Evolutionary conservation across 176 grass and related monocot species (phyloP).

Genomic region (Paspalum notatum): DNA sequence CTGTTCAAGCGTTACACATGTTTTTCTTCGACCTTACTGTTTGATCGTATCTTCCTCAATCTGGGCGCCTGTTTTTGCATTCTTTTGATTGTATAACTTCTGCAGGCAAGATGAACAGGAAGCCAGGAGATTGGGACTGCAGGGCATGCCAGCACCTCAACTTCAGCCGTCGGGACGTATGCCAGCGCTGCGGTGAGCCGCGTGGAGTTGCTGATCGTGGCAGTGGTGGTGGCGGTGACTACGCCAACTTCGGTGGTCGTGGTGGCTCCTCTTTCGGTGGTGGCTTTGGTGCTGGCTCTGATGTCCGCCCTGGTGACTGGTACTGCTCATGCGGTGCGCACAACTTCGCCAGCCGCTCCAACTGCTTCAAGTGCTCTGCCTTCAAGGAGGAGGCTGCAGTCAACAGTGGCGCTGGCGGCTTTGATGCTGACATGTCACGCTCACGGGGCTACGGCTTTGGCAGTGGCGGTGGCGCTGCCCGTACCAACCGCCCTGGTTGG

Average conservation of each 20-base stretch:
- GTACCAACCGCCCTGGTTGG: slow-evolving; percentile 72
- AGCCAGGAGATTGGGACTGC: slow-evolving; percentile 99
- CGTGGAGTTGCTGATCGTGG: slow-evolving; percentile 62
- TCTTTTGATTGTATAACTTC: slow-evolving; percentile 29
- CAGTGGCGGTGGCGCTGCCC: slow-evolving; percentile 46
- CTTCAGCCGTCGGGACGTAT: slow-evolving; percentile 89
- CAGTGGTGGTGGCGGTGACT: slow-evolving; percentile 54
- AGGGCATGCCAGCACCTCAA: slow-evolving; percentile 97
- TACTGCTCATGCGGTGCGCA: slow-evolving; percentile 87
- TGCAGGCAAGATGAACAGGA: slow-evolving; percentile 91
- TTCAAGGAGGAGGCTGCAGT: slow-evolving; percentile 83
- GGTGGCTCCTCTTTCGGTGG: slow-evolving; percentile 65
- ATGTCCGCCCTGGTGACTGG: slow-evolving; percentile 96
- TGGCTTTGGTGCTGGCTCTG: slow-evolving; percentile 63
- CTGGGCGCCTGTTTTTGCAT: slow-evolving; percentile 16
- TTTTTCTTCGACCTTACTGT: slow-evolving; percentile 18
- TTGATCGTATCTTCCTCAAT: neutral
- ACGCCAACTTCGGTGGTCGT: slow-evolving; percentile 66
- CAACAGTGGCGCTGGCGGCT: slow-evolving; percentile 60
- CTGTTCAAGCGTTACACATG: neutral
- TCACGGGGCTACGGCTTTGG: slow-evolving; percentile 71
- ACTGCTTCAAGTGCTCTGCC: slow-evolving; percentile 85
- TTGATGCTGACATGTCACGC: slow-evolving; percentile 72
- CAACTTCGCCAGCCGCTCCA: slow-evolving; percentile 97
- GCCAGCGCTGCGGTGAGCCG: slow-evolving; percentile 80